Percentiles rank a stretch among this genome's conserved stretches.
phyloP scores from a whole-genome alignment of 2,329 filamentous ascomycete species.

The Phaeophleospora eucalypticola region DNA sequence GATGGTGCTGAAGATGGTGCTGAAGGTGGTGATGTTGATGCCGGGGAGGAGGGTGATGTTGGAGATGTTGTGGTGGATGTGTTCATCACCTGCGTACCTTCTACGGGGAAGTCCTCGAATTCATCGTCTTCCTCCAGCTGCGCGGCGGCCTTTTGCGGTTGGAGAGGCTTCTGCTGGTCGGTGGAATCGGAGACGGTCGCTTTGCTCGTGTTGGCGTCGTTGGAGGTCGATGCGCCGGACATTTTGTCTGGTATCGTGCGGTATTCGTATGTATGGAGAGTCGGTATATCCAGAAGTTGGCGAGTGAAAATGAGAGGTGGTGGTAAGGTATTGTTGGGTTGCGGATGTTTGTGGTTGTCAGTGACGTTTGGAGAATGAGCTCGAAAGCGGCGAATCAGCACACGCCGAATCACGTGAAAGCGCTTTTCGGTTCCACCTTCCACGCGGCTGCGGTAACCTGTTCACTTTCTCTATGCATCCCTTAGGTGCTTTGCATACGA shows the following conservation, averaged over 20 bases:
- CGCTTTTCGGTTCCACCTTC: background rate
- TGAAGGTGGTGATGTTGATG: background rate
- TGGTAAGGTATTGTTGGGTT: background rate
- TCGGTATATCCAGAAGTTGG: background rate
- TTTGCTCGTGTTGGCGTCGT: slow-evolving; percentile 39
- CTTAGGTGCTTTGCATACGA: too few relatives aligned
- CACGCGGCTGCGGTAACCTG: background rate
- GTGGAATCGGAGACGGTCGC: slow-evolving; percentile 36
- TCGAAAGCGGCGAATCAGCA: background rate
- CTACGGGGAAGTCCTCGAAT: slow-evolving; percentile 97
- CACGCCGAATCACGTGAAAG: background rate
- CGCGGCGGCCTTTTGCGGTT: slow-evolving; percentile 59
- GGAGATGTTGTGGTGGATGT: background rate
- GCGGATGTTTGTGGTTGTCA: background rate
- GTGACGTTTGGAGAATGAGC: background rate
- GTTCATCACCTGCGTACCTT: slow-evolving; percentile 56
- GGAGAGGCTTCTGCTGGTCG: slow-evolving; percentile 46
- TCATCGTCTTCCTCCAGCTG: slow-evolving; percentile 95
- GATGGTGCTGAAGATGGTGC: background rate
- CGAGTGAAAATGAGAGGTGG: too few relatives aligned
- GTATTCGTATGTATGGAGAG: background rate
- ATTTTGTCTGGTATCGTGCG: slow-evolving; percentile 32
- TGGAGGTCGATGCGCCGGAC: slow-evolving; percentile 43
- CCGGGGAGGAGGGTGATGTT: background rate
- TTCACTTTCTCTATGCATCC: too few relatives aligned